Evolutionary conservation across 2,329 filamentous ascomycete genomes (phyloP).

Genomic region (Sporothrix brunneoviolacea): DNA sequence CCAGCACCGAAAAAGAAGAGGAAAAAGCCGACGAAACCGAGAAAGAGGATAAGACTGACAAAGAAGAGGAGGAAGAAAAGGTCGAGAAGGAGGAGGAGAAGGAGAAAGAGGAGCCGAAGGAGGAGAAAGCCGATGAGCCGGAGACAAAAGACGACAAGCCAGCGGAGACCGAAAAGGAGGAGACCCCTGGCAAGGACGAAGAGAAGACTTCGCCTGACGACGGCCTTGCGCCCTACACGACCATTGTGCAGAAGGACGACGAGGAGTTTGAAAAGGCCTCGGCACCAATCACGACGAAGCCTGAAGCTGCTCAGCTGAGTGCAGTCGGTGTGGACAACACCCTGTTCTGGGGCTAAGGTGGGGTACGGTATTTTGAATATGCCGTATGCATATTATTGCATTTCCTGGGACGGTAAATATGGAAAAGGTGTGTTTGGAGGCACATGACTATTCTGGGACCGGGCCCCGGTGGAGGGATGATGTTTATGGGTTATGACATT

Average conservation of each 20-base stretch:
- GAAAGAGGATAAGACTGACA: neutral
- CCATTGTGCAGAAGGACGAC: slow-evolving; percentile 24
- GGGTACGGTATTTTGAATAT: neutral
- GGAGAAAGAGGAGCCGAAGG: slow-evolving; percentile 19
- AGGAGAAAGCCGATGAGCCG: neutral
- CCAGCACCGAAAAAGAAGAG: slow-evolving; percentile 19
- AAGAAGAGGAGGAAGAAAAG: neutral
- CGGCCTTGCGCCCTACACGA: slow-evolving; percentile 19
- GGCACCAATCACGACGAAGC: slow-evolving; percentile 1
- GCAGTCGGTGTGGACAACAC: slow-evolving; percentile 1
- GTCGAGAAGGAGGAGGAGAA: slow-evolving; percentile 7
- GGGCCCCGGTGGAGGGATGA: too few relatives aligned
- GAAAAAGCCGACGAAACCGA: slow-evolving; percentile 1
- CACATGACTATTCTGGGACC: too few relatives aligned
- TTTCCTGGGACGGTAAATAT: neutral
- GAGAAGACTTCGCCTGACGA: slow-evolving; percentile 8
- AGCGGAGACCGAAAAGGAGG: neutral
- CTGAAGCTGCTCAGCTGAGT: neutral
- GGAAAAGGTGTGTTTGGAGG: too few relatives aligned
- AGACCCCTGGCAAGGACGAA: neutral
- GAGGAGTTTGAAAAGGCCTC: slow-evolving; percentile 28
- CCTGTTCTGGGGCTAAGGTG: slow-evolving; percentile 9
- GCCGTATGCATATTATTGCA: neutral
- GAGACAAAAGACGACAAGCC: neutral
- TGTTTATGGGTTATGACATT: neutral